These are phyloP conservation scores for Paramecium pentaurelia DNA, from an alignment of 73 alveolate species.

Conservation along the genomic window DNA sequence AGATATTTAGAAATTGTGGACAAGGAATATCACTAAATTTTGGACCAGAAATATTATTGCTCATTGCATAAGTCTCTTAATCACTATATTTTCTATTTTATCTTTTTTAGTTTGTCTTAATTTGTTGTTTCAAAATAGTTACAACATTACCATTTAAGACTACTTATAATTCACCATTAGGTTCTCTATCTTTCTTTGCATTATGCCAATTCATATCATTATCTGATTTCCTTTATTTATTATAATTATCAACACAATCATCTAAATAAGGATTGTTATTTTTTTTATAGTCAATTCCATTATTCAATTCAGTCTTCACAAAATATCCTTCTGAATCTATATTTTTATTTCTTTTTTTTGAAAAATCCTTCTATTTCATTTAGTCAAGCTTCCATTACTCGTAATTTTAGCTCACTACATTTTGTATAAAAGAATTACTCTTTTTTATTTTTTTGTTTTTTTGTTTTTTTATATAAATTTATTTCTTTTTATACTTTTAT, in stretches of 20 bases:
- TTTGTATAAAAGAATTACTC: neutral
- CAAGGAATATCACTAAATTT: conserved; percentile 7
- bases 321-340: neutral
- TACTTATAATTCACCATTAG: conserved; percentile 6
- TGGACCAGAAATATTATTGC: neutral
- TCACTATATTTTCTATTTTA: conserved; percentile 25
- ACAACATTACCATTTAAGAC: neutral
- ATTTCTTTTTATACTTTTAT: neutral
- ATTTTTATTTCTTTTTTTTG: neutral
- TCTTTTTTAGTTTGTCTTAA: neutral
- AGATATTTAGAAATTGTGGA: conserved; percentile 13
- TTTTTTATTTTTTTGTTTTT: no score
- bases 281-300: neutral
- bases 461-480: neutral
- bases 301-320: neutral
- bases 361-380: neutral
- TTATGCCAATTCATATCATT: neutral
- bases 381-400: neutral
- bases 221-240: neutral
- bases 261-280: neutral
- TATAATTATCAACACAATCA: neutral
- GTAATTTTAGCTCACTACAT: neutral
- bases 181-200: neutral
- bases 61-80: conserved; percentile 35
- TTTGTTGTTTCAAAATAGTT: neutral